Conservation (phyloP, 2,329 filamentous ascomycete species). For the Cytospora mali region DNA sequence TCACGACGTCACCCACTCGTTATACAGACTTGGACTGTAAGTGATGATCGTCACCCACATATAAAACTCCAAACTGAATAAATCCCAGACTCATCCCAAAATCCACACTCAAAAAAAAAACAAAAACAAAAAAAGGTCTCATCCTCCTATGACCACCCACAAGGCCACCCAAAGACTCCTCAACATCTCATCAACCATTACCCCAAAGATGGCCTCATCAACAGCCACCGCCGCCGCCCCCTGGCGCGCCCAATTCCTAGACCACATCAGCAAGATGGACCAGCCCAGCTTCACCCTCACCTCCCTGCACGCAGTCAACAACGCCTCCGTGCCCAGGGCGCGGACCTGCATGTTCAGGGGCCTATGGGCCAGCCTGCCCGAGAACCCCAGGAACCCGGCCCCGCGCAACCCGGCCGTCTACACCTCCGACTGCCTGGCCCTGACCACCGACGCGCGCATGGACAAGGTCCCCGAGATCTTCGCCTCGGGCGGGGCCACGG, state of each 20-base stretch:
- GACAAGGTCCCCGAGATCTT: conserved; percentile 77
- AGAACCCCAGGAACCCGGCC: conserved; percentile 72
- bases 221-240: conserved; percentile 44
- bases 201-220: conserved; percentile 33
- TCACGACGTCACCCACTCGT: not conserved
- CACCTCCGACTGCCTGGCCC: conserved; percentile 76
- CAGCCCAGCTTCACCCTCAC: conserved; percentile 54
- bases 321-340: conserved; percentile 55
- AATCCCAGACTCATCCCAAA: conserved; percentile 8
- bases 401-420: conserved; percentile 68
- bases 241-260: conserved; percentile 56
- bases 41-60: not conserved
- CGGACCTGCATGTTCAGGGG: conserved; percentile 85
- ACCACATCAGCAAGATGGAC: conserved; percentile 52
- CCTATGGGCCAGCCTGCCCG: conserved; percentile 74
- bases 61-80: conserved; percentile 8
- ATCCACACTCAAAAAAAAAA: conserved; percentile 15
- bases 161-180: conserved; percentile 8
- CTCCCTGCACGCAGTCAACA: conserved; percentile 46
- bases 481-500: conserved; percentile 46
- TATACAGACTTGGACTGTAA: not conserved
- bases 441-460: conserved; percentile 90
- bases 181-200: conserved; percentile 24
- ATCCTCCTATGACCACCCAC: not conserved
- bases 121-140: too few species aligned